Evolutionary conservation across 2,329 filamentous ascomycete genomes (phyloP), one percentile per base, ranked within the genome.

Genomic region (Trichoderma sp.): DNA sequence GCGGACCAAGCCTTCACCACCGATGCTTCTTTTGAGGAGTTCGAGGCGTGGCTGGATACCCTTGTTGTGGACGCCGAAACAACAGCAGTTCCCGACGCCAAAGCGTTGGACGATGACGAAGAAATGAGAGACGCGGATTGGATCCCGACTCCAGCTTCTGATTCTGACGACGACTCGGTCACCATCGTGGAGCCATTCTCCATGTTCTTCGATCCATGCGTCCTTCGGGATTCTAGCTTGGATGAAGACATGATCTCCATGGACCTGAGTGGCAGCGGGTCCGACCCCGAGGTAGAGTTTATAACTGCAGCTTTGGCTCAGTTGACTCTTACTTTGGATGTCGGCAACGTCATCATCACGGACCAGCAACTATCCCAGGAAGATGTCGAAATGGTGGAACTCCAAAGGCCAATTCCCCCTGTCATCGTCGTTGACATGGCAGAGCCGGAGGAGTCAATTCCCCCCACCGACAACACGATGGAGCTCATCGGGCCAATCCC

Each of bases 301-400:
- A 30, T 71, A 9, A 66, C 68, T 65, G 68, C 61, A 66, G 68
- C 68, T 71, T 26, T 71, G 15, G 68, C 68, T 53, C 68, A 65
- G 68, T 66, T 66, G 36, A 26, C 50, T 66, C 36, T 66, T 39
- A 50, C 50, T 17, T 47, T 32, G 32, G 61, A 71, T 34, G 39
- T 64, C 61, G 61, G 34, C 55, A 47, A 39, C 66, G 58, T 34
- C 57, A 68, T 69, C 57, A 53, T 61, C 57, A n/a, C 26, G 39
- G 66, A 69, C 28, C 57, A 62, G 66, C 66, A 69, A 32, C 66
- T 12, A 28, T 32, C 36, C 39, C 26, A 53, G 66, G 66, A 69
- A 62, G 57, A 69, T 62, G 66, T 62, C 66, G 28, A 8, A 23
- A 69, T 69, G 66, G 66, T 62, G 55, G 66, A 50, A 6, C 57